Percentiles rank a stretch among this genome's conserved stretches.
Conservation (phyloP, 495 filamentous ascomycete species). For the Penicillium diatomitis region DNA sequence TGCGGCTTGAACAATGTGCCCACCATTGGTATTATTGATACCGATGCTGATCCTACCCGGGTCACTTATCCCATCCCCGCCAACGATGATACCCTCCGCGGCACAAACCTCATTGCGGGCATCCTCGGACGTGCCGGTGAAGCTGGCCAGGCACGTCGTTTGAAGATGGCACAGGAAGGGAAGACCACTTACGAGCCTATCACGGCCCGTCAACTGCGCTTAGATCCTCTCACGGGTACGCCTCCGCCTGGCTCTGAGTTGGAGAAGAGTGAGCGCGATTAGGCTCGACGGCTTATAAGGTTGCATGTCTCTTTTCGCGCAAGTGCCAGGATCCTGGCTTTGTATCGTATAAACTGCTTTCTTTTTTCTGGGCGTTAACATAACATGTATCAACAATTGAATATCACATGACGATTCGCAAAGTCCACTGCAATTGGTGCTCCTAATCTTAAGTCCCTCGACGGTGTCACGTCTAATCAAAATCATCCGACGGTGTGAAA, state of each 20-base stretch:
- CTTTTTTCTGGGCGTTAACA: slow-evolving; percentile 15
- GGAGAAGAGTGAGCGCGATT: slow-evolving; percentile 7
- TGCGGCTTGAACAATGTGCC: slow-evolving; percentile 81
- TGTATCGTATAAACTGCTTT: slow-evolving; percentile 33
- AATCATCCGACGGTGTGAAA: no score
- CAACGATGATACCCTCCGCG: slow-evolving; percentile 90
- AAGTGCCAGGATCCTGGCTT: slow-evolving; percentile 19
- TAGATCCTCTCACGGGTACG: slow-evolving; percentile 20
- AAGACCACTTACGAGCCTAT: slow-evolving; percentile 48
- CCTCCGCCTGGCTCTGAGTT: slow-evolving; percentile 9
- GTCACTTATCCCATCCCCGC: slow-evolving; percentile 96
- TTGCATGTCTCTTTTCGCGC: slow-evolving; percentile 7
- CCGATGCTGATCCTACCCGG: slow-evolving; percentile 82
- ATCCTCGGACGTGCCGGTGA: slow-evolving; percentile 79
- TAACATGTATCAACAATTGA: slow-evolving; percentile 27
- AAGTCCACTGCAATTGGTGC: no score
- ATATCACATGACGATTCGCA: background rate
- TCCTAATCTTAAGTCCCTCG: no score
- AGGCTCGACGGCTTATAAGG: background rate
- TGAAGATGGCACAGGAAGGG: slow-evolving; percentile 51
- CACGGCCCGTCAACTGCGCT: slow-evolving; percentile 13
- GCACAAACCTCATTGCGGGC: slow-evolving; percentile 71
- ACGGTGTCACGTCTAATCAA: no score
- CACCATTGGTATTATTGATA: slow-evolving; percentile 92
- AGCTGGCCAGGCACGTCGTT: slow-evolving; percentile 58